phyloP scores from a whole-genome alignment of 441 rosid genomes.

The Erodium texanum region DNA sequence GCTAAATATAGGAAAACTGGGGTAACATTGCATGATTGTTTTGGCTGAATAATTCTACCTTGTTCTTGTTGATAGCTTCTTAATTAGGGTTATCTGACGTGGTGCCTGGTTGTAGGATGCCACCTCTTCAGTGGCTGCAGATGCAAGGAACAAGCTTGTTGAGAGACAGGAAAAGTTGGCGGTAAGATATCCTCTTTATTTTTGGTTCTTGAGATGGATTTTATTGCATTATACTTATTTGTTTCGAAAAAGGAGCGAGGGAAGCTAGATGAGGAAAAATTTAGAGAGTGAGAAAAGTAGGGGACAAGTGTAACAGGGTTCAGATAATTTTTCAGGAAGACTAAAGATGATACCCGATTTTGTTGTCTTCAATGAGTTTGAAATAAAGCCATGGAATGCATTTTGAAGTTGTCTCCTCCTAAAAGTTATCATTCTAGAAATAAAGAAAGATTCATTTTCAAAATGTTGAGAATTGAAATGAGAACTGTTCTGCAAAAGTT shows the following conservation, averaged over 20 bases:
- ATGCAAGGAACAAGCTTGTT: slow-evolving; percentile 51
- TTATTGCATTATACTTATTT: too few relatives aligned
- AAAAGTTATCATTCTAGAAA: too few relatives aligned
- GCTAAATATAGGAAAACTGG: slow-evolving; percentile 47
- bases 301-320: background rate
- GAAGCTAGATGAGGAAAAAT: too few relatives aligned
- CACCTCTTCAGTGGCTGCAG: slow-evolving; percentile 47
- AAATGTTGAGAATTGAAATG: background rate
- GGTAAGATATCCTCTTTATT: slow-evolving; percentile 25
- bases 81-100: slow-evolving; percentile 10
- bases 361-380: too few relatives aligned
- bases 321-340: background rate
- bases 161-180: slow-evolving; percentile 57
- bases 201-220: too few relatives aligned
- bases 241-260: too few relatives aligned
- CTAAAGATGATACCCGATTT: too few relatives aligned
- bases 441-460: too few relatives aligned
- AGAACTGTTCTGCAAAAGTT: background rate
- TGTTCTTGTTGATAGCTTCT: background rate
- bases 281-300: background rate
- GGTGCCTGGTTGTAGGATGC: slow-evolving; percentile 37
- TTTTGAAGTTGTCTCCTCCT: too few relatives aligned
- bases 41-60: slow-evolving; percentile 7
- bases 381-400: too few relatives aligned
- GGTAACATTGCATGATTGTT: slow-evolving; percentile 26